Evolutionary conservation across 352 stramenopile species (phyloP).

Genomic region (Pythium dissimile): DNA sequence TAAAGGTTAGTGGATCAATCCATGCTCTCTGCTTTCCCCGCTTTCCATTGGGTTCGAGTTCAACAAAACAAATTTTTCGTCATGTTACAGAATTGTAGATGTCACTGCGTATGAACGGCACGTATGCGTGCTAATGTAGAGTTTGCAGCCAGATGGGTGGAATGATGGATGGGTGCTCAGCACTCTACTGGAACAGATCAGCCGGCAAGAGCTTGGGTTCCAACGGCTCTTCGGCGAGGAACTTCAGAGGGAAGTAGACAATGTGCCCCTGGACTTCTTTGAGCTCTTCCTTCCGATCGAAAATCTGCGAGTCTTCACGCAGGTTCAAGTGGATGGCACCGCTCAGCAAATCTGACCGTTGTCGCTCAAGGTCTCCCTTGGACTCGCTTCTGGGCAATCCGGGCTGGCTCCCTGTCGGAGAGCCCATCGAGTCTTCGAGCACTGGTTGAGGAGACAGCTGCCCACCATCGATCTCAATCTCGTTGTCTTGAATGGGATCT

Average conservation of each 20-base stretch:
- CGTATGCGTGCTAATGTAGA: too few species aligned
- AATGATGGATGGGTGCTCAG: too few species aligned
- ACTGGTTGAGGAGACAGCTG: background rate
- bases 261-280: constrained; percentile 71
- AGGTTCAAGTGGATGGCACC: constrained; percentile 68
- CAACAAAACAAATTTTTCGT: too few species aligned
- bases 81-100: too few species aligned
- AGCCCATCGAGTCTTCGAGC: background rate
- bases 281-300: constrained; percentile 61
- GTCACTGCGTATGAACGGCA: too few species aligned
- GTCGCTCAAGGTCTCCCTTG: constrained; percentile 1
- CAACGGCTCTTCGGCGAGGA: constrained; percentile 73
- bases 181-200: constrained; percentile 72
- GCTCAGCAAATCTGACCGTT: constrained; percentile 38
- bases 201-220: constrained; percentile 76
- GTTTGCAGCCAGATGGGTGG: too few species aligned
- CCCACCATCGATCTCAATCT: constrained; percentile 15
- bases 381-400: background rate
- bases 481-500: constrained; percentile 10
- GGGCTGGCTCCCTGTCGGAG: background rate
- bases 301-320: constrained; percentile 59
- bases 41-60: too few species aligned
- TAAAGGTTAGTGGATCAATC: too few species aligned
- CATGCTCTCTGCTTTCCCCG: too few species aligned
- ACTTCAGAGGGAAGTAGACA: constrained; percentile 87